Conservation (phyloP, 78 protist genomes). For the Anaeramoeba flamelloides region DNA sequence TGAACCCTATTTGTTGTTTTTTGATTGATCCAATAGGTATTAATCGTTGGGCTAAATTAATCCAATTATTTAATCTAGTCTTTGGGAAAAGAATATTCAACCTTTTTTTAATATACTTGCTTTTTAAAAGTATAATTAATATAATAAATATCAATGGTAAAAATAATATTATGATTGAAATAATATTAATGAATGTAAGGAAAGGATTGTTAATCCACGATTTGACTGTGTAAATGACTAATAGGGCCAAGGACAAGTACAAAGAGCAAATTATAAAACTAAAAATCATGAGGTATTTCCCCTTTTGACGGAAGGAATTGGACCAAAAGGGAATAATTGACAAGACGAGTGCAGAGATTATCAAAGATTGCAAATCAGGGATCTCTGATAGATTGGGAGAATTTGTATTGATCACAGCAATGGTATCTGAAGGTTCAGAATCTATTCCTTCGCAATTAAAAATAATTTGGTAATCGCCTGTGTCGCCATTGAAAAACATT, state of each 20-base stretch:
- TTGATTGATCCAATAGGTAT: neutral
- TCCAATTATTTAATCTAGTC: neutral
- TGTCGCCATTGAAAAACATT: neutral
- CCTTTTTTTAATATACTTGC: too few relatives aligned
- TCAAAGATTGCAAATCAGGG: neutral
- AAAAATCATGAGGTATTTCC: neutral
- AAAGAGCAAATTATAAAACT: neutral
- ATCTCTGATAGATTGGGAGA: neutral
- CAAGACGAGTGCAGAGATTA: neutral
- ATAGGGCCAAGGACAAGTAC: too few relatives aligned
- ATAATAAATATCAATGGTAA: neutral
- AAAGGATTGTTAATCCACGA: neutral
- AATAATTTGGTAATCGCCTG: neutral
- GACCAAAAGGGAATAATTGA: neutral
- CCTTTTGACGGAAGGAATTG: neutral
- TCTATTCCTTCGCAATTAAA: neutral
- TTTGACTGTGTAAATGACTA: neutral
- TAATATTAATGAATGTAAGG: neutral
- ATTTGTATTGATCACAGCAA: neutral
- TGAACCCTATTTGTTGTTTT: too few relatives aligned
- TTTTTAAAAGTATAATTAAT: too few relatives aligned
- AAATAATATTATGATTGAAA: neutral
- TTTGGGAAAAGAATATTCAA: neutral
- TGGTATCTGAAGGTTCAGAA: neutral
- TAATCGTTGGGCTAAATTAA: neutral